Evolutionary conservation across 2,329 filamentous ascomycete species (phyloP).

Genomic region (Aspergillus neotritici): DNA sequence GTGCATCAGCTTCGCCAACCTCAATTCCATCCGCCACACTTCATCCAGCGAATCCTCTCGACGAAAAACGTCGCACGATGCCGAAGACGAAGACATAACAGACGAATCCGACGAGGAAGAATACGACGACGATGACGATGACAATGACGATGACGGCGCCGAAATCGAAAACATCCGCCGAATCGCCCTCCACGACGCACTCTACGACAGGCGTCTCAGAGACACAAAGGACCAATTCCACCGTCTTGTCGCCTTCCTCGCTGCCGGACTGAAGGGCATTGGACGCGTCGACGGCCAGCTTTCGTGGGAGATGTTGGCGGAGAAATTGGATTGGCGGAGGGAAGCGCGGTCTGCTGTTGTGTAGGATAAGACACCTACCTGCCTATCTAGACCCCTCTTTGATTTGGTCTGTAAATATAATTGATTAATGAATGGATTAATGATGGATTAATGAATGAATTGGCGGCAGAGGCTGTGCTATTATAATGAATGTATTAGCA

Average conservation of each 20-base stretch:
- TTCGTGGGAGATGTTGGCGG: conserved; percentile 75
- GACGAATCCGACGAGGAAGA: conserved; percentile 16
- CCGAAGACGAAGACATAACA: conserved; percentile 27
- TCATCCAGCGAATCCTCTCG: conserved; percentile 31
- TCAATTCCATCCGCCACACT: conserved; percentile 41
- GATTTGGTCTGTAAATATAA: too few species aligned
- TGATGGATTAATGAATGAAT: too few species aligned
- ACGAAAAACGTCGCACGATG: conserved; percentile 13
- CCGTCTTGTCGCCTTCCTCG: conserved; percentile 62
- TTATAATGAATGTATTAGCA: too few species aligned
- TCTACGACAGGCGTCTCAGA: conserved; percentile 50
- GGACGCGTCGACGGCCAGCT: conserved; percentile 66
- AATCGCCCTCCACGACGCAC: conserved; percentile 31
- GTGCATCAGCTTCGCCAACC: conserved; percentile 62
- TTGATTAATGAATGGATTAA: too few species aligned
- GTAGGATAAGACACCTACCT: too few species aligned
- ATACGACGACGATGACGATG: conserved; percentile 16
- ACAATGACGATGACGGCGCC: conserved; percentile 26
- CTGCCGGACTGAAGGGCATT: conserved; percentile 66
- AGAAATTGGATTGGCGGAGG: conserved; percentile 60
- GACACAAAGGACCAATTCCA: conserved; percentile 60
- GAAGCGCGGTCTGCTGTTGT: not conserved
- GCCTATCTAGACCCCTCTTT: too few species aligned
- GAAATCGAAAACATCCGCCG: conserved; percentile 37
- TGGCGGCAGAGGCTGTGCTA: too few species aligned